A percentile compares a stretch with the other conserved stretches of the same genome.
phyloP scores from a whole-genome alignment of 345 rosid species.

The Salix koriyanagi region DNA sequence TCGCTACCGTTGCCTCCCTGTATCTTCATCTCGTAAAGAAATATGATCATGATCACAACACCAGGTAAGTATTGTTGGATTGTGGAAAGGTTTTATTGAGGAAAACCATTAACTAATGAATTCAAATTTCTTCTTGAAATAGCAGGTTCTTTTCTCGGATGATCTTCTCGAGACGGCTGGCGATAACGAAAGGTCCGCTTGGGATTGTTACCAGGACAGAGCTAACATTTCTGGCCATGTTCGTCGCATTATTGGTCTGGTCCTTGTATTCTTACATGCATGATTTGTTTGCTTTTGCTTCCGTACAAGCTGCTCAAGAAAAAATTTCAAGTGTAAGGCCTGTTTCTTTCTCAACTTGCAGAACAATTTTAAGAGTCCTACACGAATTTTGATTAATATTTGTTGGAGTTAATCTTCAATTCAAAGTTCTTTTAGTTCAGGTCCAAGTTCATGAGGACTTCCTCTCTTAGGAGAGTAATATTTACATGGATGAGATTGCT shows the following conservation, averaged over 20 bases:
- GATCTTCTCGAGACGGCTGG: constrained; percentile 6
- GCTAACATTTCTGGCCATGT: constrained; percentile 13
- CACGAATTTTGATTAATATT: neutral
- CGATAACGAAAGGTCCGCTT: constrained; percentile 15
- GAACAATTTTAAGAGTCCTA: neutral
- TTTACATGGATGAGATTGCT: too few species aligned
- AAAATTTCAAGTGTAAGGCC: constrained; percentile 11
- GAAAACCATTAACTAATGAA: neutral
- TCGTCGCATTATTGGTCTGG: constrained; percentile 13
- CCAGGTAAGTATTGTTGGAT: constrained; percentile 2
- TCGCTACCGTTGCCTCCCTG: constrained; percentile 50
- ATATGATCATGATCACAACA: neutral
- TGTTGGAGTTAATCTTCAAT: too few species aligned
- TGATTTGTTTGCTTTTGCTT: constrained; percentile 4
- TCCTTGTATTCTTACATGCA: constrained; percentile 21
- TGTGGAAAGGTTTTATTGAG: neutral
- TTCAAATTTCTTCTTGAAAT: neutral
- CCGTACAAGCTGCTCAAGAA: constrained; percentile 4
- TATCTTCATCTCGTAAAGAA: constrained; percentile 58
- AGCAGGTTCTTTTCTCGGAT: neutral
- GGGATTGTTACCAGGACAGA: constrained; percentile 23
- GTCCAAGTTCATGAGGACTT: too few species aligned
- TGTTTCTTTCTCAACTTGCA: too few species aligned
- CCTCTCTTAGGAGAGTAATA: too few species aligned
- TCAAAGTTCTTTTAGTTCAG: too few species aligned